phyloP scores from a whole-genome alignment of 1,139 yeast genomes.

The Magnusiomyces suaveolens region DNA sequence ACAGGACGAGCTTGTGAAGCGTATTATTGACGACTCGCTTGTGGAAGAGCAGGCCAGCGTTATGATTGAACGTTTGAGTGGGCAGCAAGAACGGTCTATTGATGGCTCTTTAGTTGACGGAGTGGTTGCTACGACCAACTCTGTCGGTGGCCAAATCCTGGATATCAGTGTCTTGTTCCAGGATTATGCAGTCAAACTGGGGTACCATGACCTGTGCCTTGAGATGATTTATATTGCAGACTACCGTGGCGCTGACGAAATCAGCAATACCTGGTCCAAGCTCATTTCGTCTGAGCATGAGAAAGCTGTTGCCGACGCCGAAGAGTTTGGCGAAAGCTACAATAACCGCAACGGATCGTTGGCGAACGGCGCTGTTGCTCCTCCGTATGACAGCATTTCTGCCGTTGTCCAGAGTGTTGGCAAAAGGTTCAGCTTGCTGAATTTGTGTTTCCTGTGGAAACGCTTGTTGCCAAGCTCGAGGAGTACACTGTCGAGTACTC shows the following conservation, averaged over 20 bases:
- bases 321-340: conserved; percentile 26
- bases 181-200: conserved; percentile 77
- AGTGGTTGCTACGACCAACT: not conserved
- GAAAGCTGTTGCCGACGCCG: conserved; percentile 24
- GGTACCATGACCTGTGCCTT: conserved; percentile 75
- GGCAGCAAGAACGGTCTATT: not conserved
- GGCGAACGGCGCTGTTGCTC: conserved; percentile 10
- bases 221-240: conserved; percentile 76
- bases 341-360: not conserved
- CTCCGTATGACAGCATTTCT: conserved; percentile 31
- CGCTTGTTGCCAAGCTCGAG: conserved; percentile 49
- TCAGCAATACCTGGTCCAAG: conserved; percentile 33
- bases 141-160: conserved; percentile 47
- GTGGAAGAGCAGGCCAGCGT: conserved; percentile 33
- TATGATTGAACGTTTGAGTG: conserved; percentile 41
- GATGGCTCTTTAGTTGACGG: not conserved
- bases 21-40: conserved; percentile 51
- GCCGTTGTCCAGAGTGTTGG: conserved; percentile 41
- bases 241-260: conserved; percentile 33
- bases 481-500: conserved; percentile 32
- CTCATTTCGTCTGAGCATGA: conserved; percentile 24
- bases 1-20: conserved; percentile 68
- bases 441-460: conserved; percentile 71
- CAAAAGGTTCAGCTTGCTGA: conserved; percentile 47
- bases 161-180: conserved; percentile 75